These are phyloP conservation scores for Talaromyces islandicus DNA, from an alignment of 2,329 filamentous ascomycete species.

Conservation along the genomic window DNA sequence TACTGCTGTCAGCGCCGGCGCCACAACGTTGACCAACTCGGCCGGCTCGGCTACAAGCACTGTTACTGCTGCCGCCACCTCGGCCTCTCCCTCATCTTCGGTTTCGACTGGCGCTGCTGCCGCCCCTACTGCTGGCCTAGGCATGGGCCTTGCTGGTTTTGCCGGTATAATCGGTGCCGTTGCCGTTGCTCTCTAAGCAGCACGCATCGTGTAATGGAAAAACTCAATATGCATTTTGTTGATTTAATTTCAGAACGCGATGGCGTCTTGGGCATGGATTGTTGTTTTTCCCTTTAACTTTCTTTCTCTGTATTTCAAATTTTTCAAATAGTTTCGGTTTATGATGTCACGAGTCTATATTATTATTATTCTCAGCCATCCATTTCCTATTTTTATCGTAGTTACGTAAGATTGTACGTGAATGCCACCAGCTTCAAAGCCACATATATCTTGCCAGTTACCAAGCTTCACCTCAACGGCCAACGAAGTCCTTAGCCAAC, in stretches of 20 bases:
- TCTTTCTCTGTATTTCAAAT: neutral
- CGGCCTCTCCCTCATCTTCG: neutral
- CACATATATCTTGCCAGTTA: neutral
- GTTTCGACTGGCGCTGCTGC: constrained; percentile 2
- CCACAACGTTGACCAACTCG: constrained; percentile 8
- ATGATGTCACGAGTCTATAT: neutral
- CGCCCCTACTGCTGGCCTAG: constrained; percentile 2
- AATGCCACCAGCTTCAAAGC: neutral
- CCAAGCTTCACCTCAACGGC: neutral
- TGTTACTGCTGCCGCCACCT: neutral
- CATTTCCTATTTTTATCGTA: neutral
- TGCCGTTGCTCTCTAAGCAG: constrained; percentile 9
- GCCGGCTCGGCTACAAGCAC: constrained; percentile 7
- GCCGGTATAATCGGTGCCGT: constrained; percentile 9
- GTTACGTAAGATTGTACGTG: no score
- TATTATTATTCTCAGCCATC: neutral
- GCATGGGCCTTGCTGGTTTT: constrained; percentile 9
- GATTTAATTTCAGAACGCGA: neutral
- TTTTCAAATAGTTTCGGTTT: neutral
- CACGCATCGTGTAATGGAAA: neutral
- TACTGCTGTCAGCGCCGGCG: neutral
- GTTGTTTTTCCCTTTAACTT: neutral
- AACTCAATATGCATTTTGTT: neutral
- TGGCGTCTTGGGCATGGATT: neutral
- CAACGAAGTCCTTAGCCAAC: neutral